A percentile compares a stretch with the other conserved stretches of the same genome.
Evolutionary conservation across 345 rosid genomes (phyloP).

Genomic region (Brassica cretica): DNA sequence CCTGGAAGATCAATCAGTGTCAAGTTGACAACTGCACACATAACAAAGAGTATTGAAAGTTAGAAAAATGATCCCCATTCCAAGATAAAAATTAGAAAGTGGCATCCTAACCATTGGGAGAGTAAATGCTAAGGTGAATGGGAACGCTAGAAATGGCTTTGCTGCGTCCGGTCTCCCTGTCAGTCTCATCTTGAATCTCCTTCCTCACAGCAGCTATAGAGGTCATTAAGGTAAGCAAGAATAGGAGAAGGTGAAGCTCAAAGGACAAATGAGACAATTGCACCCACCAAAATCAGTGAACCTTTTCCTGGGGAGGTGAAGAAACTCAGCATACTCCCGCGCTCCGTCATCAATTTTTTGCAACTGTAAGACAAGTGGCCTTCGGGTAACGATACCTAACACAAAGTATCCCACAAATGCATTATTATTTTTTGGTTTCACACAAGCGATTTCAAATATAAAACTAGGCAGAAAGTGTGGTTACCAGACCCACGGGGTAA

Average conservation of each 20-base stretch:
- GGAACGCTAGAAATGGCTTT: conserved; percentile 94
- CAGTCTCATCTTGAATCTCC: conserved; percentile 99
- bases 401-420: conserved; percentile 18
- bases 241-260: not conserved
- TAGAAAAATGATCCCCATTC: too few species aligned
- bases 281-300: conserved; percentile 84
- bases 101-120: conserved; percentile 67
- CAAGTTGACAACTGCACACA: conserved; percentile 89
- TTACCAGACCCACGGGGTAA: conserved; percentile 99
- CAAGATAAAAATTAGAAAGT: not conserved
- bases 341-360: conserved; percentile 90
- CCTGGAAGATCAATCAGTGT: conserved; percentile 98
- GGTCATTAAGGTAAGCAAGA: not conserved
- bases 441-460: not conserved
- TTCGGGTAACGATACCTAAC: conserved; percentile 91
- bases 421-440: not conserved
- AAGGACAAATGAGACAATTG: not conserved
- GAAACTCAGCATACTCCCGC: conserved; percentile 96
- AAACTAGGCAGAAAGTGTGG: not conserved
- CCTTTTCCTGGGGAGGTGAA: conserved; percentile 80
- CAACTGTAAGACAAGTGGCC: conserved; percentile 98
- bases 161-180: conserved; percentile 91
- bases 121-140: conserved; percentile 94
- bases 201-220: conserved; percentile 90
- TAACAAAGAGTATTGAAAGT: conserved; percentile 10